Evolutionary conservation across 2,329 filamentous ascomycete species (phyloP).

Genomic region (Emergomyces africanus): DNA sequence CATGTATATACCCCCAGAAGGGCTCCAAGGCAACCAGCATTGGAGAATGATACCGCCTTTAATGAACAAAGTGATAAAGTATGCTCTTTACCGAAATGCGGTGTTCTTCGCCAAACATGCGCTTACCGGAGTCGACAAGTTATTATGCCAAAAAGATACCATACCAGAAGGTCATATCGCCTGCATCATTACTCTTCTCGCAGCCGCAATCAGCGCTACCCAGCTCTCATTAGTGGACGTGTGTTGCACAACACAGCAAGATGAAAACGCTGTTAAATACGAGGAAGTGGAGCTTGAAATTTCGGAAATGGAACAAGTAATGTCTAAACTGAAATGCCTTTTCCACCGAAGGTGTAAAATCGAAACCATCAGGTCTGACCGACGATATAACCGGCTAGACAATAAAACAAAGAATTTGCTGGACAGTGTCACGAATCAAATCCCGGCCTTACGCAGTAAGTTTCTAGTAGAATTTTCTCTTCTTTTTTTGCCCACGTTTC

Average conservation of each 20-base stretch:
- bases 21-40: background rate
- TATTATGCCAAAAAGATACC: background rate
- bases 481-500: background rate
- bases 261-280: background rate
- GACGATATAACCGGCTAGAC: background rate
- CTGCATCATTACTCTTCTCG: background rate
- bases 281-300: background rate
- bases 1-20: background rate
- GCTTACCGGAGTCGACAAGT: background rate
- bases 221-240: background rate
- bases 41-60: background rate
- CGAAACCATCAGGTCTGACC: background rate
- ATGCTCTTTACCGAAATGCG: background rate
- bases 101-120: background rate
- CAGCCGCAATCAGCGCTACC: background rate
- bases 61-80: constrained; percentile 1
- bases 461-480: background rate
- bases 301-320: background rate
- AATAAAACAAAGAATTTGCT: background rate
- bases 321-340: background rate
- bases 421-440: background rate
- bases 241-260: background rate
- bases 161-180: background rate
- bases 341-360: background rate
- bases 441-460: background rate